A percentile compares a stretch with the other conserved stretches of the same genome.
Evolutionary conservation across 129 eudicot genomes (phyloP).

Genomic region (Deinandra increscens): DNA sequence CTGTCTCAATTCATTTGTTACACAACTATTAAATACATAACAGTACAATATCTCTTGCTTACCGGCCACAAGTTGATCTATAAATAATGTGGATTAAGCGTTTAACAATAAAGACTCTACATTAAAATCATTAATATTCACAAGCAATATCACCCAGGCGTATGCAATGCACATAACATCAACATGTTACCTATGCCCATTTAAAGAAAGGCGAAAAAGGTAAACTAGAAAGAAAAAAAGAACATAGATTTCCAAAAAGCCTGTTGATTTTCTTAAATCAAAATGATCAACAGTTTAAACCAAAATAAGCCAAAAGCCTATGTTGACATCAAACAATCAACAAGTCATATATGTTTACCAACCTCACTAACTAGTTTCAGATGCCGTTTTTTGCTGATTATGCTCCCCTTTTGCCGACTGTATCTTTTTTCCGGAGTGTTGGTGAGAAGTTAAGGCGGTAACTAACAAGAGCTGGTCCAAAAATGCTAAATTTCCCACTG

Average conservation of each 20-base stretch:
- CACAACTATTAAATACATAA: not conserved
- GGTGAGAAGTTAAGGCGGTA: constrained; percentile 58
- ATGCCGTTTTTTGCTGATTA: constrained; percentile 27
- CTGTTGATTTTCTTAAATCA: constrained; percentile 3
- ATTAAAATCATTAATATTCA: constrained; percentile 9
- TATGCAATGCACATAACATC: constrained; percentile 3
- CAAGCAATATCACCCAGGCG: not conserved
- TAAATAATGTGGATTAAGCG: not conserved
- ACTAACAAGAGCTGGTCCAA: constrained; percentile 72
- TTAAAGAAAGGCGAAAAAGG: not conserved
- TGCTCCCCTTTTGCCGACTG: constrained; percentile 28
- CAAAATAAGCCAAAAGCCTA: constrained; percentile 5
- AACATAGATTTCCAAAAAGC: not conserved
- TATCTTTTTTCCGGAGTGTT: constrained; percentile 39
- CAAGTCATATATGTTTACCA: constrained; percentile 21
- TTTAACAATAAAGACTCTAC: not conserved
- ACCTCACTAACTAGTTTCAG: constrained; percentile 28
- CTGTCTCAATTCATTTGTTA: not conserved
- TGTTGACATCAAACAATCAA: not conserved
- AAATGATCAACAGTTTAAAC: constrained; percentile 5
- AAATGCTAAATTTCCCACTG: constrained; percentile 66
- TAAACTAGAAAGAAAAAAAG: not conserved
- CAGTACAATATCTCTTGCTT: constrained; percentile 16
- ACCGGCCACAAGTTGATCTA: not conserved
- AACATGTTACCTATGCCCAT: not conserved